A percentile compares a stretch with the other conserved stretches of the same genome.
phyloP scores from a whole-genome alignment of 1,284 basidiomycete genomes.

The Heliocybe sulcata region DNA sequence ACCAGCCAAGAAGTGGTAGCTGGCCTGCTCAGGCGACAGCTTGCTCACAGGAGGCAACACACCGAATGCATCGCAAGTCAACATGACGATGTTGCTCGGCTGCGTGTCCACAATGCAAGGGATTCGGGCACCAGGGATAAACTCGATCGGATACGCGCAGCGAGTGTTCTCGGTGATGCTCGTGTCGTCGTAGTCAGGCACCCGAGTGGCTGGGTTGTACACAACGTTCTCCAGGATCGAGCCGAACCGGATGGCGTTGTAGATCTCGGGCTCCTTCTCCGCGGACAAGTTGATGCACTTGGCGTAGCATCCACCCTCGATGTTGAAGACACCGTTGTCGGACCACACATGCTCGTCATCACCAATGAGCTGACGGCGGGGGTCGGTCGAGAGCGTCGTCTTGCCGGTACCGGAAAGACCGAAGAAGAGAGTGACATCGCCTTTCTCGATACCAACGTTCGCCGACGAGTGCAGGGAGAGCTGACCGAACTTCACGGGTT shows the following conservation, averaged over 20 bases:
- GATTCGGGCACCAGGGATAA: slow-evolving; percentile 92
- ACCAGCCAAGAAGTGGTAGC: slow-evolving; percentile 95
- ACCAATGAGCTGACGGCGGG: slow-evolving; percentile 85
- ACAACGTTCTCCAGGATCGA: slow-evolving; percentile 99
- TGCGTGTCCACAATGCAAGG: slow-evolving; percentile 83
- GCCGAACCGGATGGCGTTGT: slow-evolving; percentile 91
- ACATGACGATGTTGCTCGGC: slow-evolving; percentile 95
- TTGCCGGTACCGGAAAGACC: slow-evolving; percentile 98
- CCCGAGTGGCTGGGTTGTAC: slow-evolving; percentile 84
- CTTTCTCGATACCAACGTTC: slow-evolving; percentile 86
- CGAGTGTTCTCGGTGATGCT: slow-evolving; percentile 99
- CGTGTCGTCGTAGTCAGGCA: slow-evolving; percentile 94
- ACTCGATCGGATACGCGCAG: slow-evolving; percentile 97
- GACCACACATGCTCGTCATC: slow-evolving; percentile 99
- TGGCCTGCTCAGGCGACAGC: slow-evolving; percentile 90
- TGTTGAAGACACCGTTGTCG: slow-evolving; percentile 98
- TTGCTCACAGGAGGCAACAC: slow-evolving; percentile 95
- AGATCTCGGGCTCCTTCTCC: slow-evolving; percentile 98
- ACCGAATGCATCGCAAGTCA: slow-evolving; percentile 98
- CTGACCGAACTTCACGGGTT: slow-evolving; percentile 98
- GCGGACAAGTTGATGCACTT: slow-evolving; percentile 96
- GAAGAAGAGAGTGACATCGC: slow-evolving; percentile 98
- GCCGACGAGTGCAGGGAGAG: slow-evolving; percentile 99
- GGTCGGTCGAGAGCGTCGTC: slow-evolving; percentile 94
- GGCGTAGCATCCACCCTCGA: slow-evolving; percentile 99